phyloP scores from a whole-genome alignment of 2,329 filamentous ascomycete genomes.

The Aspergillus udagawae region DNA sequence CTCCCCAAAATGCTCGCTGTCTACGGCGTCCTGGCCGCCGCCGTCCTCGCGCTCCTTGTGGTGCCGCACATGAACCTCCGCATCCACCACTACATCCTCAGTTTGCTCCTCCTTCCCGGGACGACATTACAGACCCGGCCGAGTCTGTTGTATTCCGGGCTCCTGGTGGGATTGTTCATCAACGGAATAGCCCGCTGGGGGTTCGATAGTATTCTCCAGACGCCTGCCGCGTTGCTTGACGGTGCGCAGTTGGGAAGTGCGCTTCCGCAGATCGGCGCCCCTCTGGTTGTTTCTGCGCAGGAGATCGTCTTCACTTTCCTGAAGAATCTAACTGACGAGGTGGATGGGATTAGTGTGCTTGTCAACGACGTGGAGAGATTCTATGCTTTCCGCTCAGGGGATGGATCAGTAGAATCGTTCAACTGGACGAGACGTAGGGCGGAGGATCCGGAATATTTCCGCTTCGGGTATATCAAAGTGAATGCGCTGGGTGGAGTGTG shows the following conservation, averaged over 20 bases:
- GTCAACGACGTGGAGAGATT: slow-evolving; percentile 61
- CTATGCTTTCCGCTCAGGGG: slow-evolving; percentile 47
- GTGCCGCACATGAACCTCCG: slow-evolving; percentile 56
- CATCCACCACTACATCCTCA: slow-evolving; percentile 63
- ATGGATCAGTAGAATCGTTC: slow-evolving; percentile 23
- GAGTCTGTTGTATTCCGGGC: slow-evolving; percentile 57
- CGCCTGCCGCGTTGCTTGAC: slow-evolving; percentile 46
- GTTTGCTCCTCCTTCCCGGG: slow-evolving; percentile 55
- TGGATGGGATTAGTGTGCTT: slow-evolving; percentile 55
- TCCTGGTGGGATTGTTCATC: slow-evolving; percentile 59
- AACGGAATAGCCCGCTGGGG: slow-evolving; percentile 63
- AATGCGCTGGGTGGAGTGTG: slow-evolving; percentile 34
- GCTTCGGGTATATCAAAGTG: slow-evolving; percentile 40
- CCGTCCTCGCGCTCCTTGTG: slow-evolving; percentile 47
- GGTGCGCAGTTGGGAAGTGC: slow-evolving; percentile 32
- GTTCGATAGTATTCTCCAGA: slow-evolving; percentile 58
- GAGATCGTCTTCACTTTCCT: slow-evolving; percentile 38
- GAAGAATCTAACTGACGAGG: slow-evolving; percentile 21
- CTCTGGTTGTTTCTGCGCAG: slow-evolving; percentile 14
- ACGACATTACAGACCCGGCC: slow-evolving; percentile 58
- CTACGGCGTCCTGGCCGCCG: slow-evolving; percentile 43
- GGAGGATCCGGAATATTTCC: slow-evolving; percentile 38
- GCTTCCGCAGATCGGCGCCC: slow-evolving; percentile 26
- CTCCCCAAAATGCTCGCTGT: slow-evolving; percentile 44
- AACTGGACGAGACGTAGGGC: slow-evolving; percentile 31